These are phyloP conservation scores for Coniochaeta hoffmannii DNA, from an alignment of 2,329 filamentous ascomycete species.

Conservation along the genomic window DNA sequence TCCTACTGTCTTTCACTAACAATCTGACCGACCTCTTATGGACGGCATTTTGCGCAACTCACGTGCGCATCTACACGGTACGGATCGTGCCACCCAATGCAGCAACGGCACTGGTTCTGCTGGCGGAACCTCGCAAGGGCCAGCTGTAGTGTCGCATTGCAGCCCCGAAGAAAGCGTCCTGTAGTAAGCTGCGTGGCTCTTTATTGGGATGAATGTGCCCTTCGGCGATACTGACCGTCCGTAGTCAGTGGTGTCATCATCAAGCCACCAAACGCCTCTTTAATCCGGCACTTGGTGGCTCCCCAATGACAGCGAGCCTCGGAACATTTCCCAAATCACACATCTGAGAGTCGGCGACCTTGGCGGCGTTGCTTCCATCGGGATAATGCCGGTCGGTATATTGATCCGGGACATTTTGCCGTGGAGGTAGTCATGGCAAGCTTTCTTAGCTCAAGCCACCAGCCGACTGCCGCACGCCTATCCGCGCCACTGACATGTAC, in stretches of 20 bases:
- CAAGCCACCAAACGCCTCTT: conserved; percentile 1
- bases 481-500: not conserved
- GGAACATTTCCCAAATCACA: not conserved
- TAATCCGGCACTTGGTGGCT: not conserved
- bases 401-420: not conserved
- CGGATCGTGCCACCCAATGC: too few relatives aligned
- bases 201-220: too few relatives aligned
- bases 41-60: too few relatives aligned
- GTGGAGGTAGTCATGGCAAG: not conserved
- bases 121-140: too few relatives aligned
- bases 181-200: too few relatives aligned
- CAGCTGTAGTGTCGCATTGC: too few relatives aligned
- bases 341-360: not conserved
- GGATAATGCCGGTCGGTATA: not conserved
- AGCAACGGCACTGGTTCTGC: too few relatives aligned
- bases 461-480: not conserved
- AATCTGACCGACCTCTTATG: too few relatives aligned
- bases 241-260: not conserved
- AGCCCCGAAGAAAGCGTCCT: too few relatives aligned
- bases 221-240: too few relatives aligned
- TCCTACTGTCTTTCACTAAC: too few relatives aligned
- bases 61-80: too few relatives aligned
- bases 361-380: not conserved
- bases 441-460: not conserved
- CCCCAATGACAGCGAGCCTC: not conserved